Evolutionary conservation across 768 basidiomycete genomes (phyloP).

Genomic region (Calvatia gigantea): DNA sequence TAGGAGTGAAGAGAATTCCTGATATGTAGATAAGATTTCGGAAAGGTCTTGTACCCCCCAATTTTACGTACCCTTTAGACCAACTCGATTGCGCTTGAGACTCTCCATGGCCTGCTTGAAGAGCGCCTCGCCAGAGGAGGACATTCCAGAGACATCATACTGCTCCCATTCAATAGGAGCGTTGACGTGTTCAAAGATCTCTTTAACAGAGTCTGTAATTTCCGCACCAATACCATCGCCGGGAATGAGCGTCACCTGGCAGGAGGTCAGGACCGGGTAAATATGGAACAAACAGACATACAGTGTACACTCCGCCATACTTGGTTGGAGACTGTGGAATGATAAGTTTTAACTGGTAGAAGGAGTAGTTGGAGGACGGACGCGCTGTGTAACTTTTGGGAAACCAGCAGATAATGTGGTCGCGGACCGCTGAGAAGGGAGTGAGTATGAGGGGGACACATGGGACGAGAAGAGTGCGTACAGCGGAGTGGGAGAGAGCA

Average conservation of each 20-base stretch:
- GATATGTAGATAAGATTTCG: constrained; percentile 11
- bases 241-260: constrained; percentile 91
- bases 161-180: constrained; percentile 99
- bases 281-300: constrained; percentile 31
- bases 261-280: constrained; percentile 21
- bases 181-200: constrained; percentile 96
- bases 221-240: constrained; percentile 98
- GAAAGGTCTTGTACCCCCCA: neutral
- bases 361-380: constrained; percentile 33
- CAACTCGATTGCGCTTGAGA: constrained; percentile 95
- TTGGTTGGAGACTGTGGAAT: constrained; percentile 70
- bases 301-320: constrained; percentile 91
- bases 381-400: constrained; percentile 70
- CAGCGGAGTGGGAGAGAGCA: constrained; percentile 40
- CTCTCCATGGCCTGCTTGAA: constrained; percentile 99
- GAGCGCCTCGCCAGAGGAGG: constrained; percentile 87
- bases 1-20: constrained; percentile 99
- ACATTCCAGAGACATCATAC: constrained; percentile 96
- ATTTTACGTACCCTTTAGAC: constrained; percentile 79
- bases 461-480: constrained; percentile 27
- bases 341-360: constrained; percentile 8
- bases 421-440: constrained; percentile 51
- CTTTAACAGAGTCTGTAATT: constrained; percentile 97
- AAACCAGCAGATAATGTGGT: constrained; percentile 79
- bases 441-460: constrained; percentile 4